Conservation (phyloP, 2,329 filamentous ascomycete genomes). For the Diaporthe ampelina region DNA sequence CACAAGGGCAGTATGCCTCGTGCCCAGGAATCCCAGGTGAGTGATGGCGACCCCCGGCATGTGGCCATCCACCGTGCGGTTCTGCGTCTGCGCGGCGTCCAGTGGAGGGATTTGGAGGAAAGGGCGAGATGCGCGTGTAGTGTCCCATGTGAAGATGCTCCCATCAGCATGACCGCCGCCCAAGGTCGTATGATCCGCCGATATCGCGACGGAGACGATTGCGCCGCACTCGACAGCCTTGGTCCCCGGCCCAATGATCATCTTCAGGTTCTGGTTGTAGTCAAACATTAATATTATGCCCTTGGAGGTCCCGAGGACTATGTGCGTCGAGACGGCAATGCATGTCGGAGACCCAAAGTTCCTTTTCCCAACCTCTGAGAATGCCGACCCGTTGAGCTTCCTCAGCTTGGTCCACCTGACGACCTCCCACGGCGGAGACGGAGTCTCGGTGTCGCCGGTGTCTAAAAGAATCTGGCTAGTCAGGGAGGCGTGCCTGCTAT, state of each 20-base stretch:
- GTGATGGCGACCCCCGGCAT: conserved; percentile 82
- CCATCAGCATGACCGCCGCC: conserved; percentile 92
- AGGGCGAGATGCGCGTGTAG: conserved; percentile 82
- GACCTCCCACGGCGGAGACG: conserved; percentile 93
- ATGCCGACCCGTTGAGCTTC: conserved; percentile 89
- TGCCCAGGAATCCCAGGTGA: conserved; percentile 95
- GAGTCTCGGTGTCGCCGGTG: conserved; percentile 75
- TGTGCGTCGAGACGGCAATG: conserved; percentile 87
- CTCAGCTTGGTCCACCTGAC: conserved; percentile 95
- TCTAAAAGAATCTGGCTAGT: conserved; percentile 77
- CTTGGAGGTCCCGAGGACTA: conserved; percentile 93
- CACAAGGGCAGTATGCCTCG: too few relatives aligned
- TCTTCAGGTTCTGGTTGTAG: conserved; percentile 94
- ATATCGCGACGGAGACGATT: conserved; percentile 89
- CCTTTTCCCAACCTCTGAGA: conserved; percentile 91
- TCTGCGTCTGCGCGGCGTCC: conserved; percentile 73
- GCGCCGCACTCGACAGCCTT: conserved; percentile 94
- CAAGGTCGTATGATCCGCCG: conserved; percentile 92
- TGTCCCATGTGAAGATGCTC: conserved; percentile 97
- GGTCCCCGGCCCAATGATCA: conserved; percentile 92
- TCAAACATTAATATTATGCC: conserved; percentile 97
- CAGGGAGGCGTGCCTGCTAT: conserved; percentile 85
- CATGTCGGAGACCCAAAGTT: conserved; percentile 95
- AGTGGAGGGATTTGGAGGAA: conserved; percentile 90
- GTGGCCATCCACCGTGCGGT: conserved; percentile 84